Conservation (phyloP, 2,329 filamentous ascomycete genomes). For the Aureobasidium sp. region DNA sequence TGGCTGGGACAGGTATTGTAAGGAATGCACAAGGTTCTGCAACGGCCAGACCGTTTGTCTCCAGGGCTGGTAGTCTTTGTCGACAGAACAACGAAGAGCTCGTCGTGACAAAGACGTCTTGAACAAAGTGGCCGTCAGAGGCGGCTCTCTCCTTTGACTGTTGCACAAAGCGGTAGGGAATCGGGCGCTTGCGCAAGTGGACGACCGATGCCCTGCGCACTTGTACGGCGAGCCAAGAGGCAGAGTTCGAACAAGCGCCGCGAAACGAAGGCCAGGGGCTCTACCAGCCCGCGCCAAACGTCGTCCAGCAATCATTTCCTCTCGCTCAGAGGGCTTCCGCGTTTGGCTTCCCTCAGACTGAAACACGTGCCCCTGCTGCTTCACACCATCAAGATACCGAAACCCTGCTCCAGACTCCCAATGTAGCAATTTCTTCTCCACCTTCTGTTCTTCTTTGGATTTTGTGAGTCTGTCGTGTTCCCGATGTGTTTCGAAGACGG, state of each 20-base stretch:
- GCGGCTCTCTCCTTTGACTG: constrained; percentile 7
- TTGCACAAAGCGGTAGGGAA: neutral
- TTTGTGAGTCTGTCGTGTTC: neutral
- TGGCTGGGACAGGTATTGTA: constrained; percentile 7
- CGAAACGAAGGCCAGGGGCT: neutral
- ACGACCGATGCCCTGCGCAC: constrained; percentile 1
- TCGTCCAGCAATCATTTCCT: neutral
- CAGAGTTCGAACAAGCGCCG: neutral
- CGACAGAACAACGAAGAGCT: neutral
- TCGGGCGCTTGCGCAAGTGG: neutral
- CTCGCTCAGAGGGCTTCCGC: neutral
- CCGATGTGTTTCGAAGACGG: neutral
- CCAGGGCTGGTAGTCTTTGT: neutral
- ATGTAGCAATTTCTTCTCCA: neutral
- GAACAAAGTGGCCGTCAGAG: neutral
- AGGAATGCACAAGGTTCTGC: constrained; percentile 6
- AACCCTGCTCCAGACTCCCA: neutral
- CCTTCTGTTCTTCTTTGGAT: neutral
- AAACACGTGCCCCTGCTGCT: constrained; percentile 4
- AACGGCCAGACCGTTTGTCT: constrained; percentile 8
- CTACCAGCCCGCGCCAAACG: neutral
- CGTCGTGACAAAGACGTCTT: constrained; percentile 1
- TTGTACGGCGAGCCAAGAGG: neutral
- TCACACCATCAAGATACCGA: neutral
- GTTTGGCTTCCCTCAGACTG: constrained; percentile 7